A percentile compares a stretch with the other conserved stretches of the same genome.
Evolutionary conservation across 306 rosid genomes (phyloP).

Genomic region (Arachis stenosperma): DNA sequence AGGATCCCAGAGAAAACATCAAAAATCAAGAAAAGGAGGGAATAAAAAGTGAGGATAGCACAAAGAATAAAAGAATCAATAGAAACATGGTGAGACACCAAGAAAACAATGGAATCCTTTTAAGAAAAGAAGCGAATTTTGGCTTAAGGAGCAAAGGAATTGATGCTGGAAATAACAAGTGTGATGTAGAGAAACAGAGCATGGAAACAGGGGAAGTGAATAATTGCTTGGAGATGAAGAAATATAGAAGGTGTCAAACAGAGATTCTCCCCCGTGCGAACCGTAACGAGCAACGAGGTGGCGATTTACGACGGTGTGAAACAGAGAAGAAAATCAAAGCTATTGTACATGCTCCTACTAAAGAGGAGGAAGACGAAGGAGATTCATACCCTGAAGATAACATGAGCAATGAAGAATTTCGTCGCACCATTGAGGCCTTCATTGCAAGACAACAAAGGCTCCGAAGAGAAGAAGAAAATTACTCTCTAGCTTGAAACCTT

Average conservation of each 20-base stretch:
- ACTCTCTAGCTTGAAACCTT: slow-evolving; percentile 5
- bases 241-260: slow-evolving; percentile 52
- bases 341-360: neutral
- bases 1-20: neutral
- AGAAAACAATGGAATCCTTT: neutral
- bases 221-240: slow-evolving; percentile 30
- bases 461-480: slow-evolving; percentile 62
- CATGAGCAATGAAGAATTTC: slow-evolving; percentile 84
- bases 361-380: neutral
- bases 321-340: slow-evolving; percentile 52
- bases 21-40: neutral
- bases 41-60: neutral
- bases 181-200: slow-evolving; percentile 13
- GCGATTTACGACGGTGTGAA: slow-evolving; percentile 50
- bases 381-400: slow-evolving; percentile 54
- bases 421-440: slow-evolving; percentile 76
- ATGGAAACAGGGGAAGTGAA: slow-evolving; percentile 26
- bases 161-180: neutral
- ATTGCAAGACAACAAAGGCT: slow-evolving; percentile 78
- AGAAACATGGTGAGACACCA: neutral
- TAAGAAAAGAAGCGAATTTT: neutral
- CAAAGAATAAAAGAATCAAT: neutral
- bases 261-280: slow-evolving; percentile 37
- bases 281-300: slow-evolving; percentile 37
- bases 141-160: neutral